Evolutionary conservation across 441 rosid genomes (phyloP), one percentile per base, ranked within the genome.

Genomic region (Syzygium syzygioides): DNA sequence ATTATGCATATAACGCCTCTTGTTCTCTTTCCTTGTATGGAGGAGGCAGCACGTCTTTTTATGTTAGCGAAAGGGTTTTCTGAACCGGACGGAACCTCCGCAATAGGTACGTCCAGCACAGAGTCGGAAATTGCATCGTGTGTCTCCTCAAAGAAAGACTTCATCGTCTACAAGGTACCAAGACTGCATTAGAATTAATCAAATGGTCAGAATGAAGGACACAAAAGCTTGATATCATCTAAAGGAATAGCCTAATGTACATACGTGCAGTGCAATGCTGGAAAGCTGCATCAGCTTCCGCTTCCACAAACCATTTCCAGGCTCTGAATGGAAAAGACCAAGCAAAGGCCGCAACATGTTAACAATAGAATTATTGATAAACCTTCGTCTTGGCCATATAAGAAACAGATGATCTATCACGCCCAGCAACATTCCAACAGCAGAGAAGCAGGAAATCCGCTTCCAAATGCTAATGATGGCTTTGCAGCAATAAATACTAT

Each of bases 231-330:
- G 25, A 34, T 34, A 17, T 11, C 34, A 32, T 68, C 14, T 2
- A 68, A 68, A 68, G 0, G 26, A 34, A 34, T 1, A 12, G 14
- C 5, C 23, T 34, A 68, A 10, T 19, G 13, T 68, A 68, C 6
- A 34, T 52, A 88, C 94, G 48, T 45, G 7, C 48, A 45, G 48
- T 45, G 48, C 9, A 45, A 7, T 45, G 48, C 48, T 45, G 64
- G 90, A 98, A 94, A 79, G 99, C 99, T 86, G 94, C 93, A 93
- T 98, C 98, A 28, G 98, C 95, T 94, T 94, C 91, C 97, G 97
- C 92, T 97, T 97, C 98, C 98, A 93, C 91, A 94, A 88, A 86
- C 95, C 90, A 90, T 98, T 96, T 91, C 98, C 98, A 86, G 95
- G 94, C 91, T 95, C 98, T 28, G 94, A 90, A 59, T 94, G 90